phyloP scores from a whole-genome alignment of 768 basidiomycete species.

The Boletus tomentosulus region DNA sequence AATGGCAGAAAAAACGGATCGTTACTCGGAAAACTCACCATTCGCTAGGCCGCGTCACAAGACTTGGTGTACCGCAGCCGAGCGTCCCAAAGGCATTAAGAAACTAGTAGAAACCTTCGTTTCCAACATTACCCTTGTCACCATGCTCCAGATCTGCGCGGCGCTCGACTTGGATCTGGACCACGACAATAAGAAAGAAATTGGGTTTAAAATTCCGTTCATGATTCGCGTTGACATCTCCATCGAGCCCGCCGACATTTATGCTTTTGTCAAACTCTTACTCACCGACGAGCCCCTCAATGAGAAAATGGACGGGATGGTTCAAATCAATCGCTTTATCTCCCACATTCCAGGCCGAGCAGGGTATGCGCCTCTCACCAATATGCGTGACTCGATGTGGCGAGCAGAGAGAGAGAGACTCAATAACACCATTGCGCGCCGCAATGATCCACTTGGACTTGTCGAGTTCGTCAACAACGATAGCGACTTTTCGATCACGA shows the following conservation, averaged over 20 bases:
- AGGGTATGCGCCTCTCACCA: not conserved
- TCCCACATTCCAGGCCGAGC: not conserved
- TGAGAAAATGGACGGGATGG: not conserved
- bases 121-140: not conserved
- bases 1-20: too few relatives aligned
- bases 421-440: not conserved
- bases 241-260: not conserved
- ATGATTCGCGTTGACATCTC: not conserved
- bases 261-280: not conserved
- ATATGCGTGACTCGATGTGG: not conserved
- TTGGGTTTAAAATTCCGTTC: not conserved
- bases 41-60: not conserved
- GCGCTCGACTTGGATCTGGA: not conserved
- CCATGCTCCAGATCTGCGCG: not conserved
- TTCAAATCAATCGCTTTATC: not conserved
- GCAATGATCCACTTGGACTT: not conserved
- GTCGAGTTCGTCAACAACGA: not conserved
- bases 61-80: not conserved
- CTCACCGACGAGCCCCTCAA: not conserved
- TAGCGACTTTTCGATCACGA: not conserved
- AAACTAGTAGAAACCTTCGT: not conserved
- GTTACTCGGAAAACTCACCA: not conserved
- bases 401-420: not conserved
- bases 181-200: not conserved
- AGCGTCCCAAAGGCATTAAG: not conserved